A percentile compares a stretch with the other conserved stretches of the same genome.
Conservation (phyloP, 345 rosid genomes). For the Hibiscus tridactylites region DNA sequence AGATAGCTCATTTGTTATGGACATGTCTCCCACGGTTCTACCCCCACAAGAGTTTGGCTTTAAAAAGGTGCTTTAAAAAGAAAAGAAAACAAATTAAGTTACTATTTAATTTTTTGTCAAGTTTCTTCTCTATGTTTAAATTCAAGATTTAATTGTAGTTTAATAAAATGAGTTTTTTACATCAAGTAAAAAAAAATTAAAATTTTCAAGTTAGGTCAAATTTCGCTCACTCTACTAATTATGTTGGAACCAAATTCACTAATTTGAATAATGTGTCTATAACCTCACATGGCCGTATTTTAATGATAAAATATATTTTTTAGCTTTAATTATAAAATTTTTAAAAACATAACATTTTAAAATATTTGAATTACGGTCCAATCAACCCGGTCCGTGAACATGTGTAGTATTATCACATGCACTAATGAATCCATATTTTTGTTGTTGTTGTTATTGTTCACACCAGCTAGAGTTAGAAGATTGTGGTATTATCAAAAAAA, state of each 20-base stretch:
- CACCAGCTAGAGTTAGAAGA: constrained; percentile 25
- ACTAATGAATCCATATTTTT: neutral
- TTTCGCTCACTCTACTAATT: too few relatives aligned
- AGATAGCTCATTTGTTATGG: neutral
- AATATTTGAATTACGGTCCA: neutral
- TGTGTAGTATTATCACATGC: neutral
- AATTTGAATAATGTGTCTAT: too few relatives aligned
- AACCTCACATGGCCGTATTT: neutral
- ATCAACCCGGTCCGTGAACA: neutral
- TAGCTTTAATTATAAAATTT: too few relatives aligned
- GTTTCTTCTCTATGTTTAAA: too few relatives aligned
- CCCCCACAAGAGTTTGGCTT: neutral
- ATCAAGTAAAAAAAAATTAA: too few relatives aligned
- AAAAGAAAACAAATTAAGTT: neutral
- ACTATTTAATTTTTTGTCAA: neutral
- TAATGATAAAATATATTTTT: neutral
- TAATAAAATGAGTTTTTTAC: too few relatives aligned
- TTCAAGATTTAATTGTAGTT: too few relatives aligned
- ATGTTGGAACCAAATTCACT: too few relatives aligned
- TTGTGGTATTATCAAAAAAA: constrained; percentile 12
- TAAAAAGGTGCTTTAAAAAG: neutral
- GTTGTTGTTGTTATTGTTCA: neutral
- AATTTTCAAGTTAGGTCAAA: too few relatives aligned
- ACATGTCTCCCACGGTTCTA: neutral
- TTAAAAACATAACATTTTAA: too few relatives aligned